phyloP scores from a whole-genome alignment of 2,329 filamentous ascomycete species.

The Calonectria fujianensis region DNA sequence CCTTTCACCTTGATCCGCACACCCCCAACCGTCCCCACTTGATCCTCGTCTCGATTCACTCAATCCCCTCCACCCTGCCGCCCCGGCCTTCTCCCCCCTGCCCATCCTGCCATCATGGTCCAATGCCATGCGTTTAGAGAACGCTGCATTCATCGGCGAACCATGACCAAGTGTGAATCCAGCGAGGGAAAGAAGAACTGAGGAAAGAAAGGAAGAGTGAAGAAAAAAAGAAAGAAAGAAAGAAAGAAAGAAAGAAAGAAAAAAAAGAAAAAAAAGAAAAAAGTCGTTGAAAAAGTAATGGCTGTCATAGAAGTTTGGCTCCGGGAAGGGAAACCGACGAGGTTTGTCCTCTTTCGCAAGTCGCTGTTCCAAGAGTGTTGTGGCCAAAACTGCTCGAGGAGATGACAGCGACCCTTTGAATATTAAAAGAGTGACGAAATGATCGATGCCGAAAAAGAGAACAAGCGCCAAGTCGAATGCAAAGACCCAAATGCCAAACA shows the following conservation, averaged over 20 bases:
- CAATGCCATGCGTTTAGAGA: constrained; percentile 38
- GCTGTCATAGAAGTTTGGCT: constrained; percentile 30
- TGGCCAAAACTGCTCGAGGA: constrained; percentile 46
- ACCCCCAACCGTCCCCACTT: constrained; percentile 42
- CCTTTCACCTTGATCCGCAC: constrained; percentile 28
- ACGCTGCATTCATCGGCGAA: constrained; percentile 27
- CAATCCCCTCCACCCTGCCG: constrained; percentile 31
- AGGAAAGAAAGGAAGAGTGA: constrained; percentile 34
- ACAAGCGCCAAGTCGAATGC: constrained; percentile 25
- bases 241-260: constrained; percentile 31
- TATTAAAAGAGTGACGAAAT: constrained; percentile 42
- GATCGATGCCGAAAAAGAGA: constrained; percentile 35
- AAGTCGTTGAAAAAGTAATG: constrained; percentile 35
- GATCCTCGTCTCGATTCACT: constrained; percentile 27
- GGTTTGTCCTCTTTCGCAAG: constrained; percentile 49
- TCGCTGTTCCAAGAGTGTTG: constrained; percentile 42
- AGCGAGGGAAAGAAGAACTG: constrained; percentile 36
- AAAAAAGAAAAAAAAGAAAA: constrained; percentile 41
- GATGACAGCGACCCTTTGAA: constrained; percentile 46
- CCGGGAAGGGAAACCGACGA: constrained; percentile 45
- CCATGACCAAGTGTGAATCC: constrained; percentile 34
- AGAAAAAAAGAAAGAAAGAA: constrained; percentile 37
- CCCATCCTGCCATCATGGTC: constrained; percentile 39
- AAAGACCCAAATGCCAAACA: constrained; percentile 21
- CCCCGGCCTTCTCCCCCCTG: constrained; percentile 27